Base-by-base conservation (phyloP, 805 yeast genomes). In the Yarrowia sp. region DNA sequence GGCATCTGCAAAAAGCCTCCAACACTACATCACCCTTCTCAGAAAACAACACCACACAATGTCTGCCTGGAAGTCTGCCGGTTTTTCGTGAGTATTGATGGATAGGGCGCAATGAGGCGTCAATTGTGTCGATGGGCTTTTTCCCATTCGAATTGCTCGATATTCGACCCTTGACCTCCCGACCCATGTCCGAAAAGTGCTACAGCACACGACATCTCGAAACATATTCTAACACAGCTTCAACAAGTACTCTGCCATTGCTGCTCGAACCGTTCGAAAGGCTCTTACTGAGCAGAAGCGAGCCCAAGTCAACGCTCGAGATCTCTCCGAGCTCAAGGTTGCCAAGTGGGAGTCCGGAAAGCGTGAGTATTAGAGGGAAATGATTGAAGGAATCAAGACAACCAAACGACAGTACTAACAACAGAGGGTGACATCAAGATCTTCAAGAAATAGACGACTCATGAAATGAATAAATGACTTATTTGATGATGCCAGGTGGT, bases 161-260 rank as follows among this genome's bases (percentile, higher is more conserved):
- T 58, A 43, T 33, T 1, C 22, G 10, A 32, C 41, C 11, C 11
- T 13, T 22, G 28, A 22, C 18, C 18, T n/a, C n/a, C 51, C 36
- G 62, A 14, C 18, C 28, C 39, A 17, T 10, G 38, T 4, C 58
- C 43, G 38, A 41, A n/a, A 28, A n/a, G n/a, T 14, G 32, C 17
- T 8, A 36, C 35, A 14, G 13, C 60, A 53, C 35, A 42, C 28
- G 22, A n/a, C 17, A 15, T 11, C 28, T 15, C 17, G 17, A 2
- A 1, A 28, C 39, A 51, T 11, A 41, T 13, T 33, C 64, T 58
- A 58, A 58, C 64, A 53, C 68, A 84, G 88, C 70, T 86, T 88
- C 82, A 90, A 90, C 88, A 89, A 87, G 78, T 93, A 93, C 80
- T 83, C 92, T 78, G 85, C 96, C 71, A 83, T 93, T 75, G 90